Percentiles rank a stretch among this genome's conserved stretches.
Conservation (phyloP, 306 rosid genomes). For the Vigna radiata region DNA sequence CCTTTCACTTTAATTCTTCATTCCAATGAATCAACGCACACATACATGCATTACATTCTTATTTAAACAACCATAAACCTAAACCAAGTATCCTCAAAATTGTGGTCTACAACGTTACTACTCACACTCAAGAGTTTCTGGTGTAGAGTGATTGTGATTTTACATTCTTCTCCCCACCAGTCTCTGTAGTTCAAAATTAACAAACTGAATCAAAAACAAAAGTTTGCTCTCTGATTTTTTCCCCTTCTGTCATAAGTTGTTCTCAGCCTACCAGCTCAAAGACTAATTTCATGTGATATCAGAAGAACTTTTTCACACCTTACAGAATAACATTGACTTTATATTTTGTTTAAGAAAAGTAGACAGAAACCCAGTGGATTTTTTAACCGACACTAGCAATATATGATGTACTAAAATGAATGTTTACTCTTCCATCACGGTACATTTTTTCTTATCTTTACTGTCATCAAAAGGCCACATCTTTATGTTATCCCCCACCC, state of each 20-base stretch:
- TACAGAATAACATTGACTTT: neutral
- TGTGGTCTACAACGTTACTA: constrained; percentile 13
- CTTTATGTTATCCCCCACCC: neutral
- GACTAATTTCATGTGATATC: no score
- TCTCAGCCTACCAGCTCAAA: neutral
- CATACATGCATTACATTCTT: neutral
- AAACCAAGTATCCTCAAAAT: neutral
- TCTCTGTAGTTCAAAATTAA: neutral
- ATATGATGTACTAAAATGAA: neutral
- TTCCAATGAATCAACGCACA: neutral
- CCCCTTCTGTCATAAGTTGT: no score
- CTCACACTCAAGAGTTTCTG: constrained; percentile 3
- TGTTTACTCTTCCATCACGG: neutral
- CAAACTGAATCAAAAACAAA: neutral
- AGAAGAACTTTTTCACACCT: neutral
- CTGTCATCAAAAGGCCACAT: neutral
- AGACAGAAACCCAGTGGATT: neutral
- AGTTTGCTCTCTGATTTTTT: neutral
- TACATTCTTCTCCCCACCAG: constrained; percentile 10
- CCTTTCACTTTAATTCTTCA: no score
- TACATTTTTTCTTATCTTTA: no score
- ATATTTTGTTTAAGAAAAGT: neutral
- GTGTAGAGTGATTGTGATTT: constrained; percentile 3
- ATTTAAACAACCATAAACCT: constrained; percentile 6
- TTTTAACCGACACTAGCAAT: neutral